Percentiles rank a stretch among this genome's conserved stretches.
Conservation (phyloP, 139 green algal genomes). For the Yamagishiella unicocca region DNA sequence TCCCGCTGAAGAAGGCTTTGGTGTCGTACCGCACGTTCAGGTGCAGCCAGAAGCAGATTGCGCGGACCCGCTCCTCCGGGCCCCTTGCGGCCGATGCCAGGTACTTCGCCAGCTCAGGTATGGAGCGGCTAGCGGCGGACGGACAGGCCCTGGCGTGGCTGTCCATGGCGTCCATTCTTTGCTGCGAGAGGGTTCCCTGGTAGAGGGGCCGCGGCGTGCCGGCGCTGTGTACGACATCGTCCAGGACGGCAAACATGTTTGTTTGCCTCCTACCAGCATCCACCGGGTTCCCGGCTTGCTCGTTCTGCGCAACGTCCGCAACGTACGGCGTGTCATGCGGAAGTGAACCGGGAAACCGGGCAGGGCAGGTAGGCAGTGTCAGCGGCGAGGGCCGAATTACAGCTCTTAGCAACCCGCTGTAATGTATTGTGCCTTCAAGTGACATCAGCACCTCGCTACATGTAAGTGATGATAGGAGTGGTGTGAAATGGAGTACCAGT, state of each 20-base stretch:
- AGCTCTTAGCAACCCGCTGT: too few species aligned
- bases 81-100: background rate
- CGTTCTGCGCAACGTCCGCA: too few species aligned
- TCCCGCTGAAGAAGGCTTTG: background rate
- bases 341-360: too few species aligned
- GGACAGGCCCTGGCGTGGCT: background rate
- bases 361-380: too few species aligned
- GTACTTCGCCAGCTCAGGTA: background rate
- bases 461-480: too few species aligned
- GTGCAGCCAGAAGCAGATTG: conserved; percentile 4
- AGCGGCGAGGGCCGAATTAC: too few species aligned
- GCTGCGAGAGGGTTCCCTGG: background rate
- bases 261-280: background rate
- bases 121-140: background rate
- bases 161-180: background rate
- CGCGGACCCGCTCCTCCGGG: background rate
- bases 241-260: background rate
- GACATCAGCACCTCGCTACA: too few species aligned
- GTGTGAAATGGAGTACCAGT: too few species aligned
- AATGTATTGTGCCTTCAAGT: too few species aligned
- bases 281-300: too few species aligned
- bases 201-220: background rate
- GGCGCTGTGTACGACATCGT: background rate
- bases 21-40: background rate
- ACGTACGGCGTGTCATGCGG: too few species aligned